Evolutionary conservation across 768 basidiomycete species (phyloP).

Genomic region (Xerocomus spinulosus): DNA sequence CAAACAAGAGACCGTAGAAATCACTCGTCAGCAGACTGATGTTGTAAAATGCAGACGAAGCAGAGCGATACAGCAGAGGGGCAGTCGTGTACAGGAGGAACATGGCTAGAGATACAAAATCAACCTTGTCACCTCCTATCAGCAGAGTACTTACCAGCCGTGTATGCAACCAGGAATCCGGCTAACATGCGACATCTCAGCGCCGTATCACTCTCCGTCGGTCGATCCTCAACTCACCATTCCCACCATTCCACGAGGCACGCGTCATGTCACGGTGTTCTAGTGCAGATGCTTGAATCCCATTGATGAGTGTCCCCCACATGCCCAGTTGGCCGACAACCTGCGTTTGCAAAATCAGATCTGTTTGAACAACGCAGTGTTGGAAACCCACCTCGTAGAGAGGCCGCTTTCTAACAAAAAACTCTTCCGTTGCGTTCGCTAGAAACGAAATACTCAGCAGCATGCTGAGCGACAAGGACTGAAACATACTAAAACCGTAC

Average conservation of each 20-base stretch:
- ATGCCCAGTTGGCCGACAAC: constrained; percentile 85
- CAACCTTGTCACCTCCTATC: background rate
- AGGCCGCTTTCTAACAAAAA: constrained; percentile 73
- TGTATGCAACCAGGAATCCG: constrained; percentile 52
- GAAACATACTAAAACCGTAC: constrained; percentile 74
- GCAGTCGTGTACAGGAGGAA: constrained; percentile 81
- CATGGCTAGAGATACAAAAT: constrained; percentile 51
- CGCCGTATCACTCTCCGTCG: constrained; percentile 2
- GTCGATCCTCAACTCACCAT: constrained; percentile 49
- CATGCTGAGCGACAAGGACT: background rate
- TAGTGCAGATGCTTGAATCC: constrained; percentile 68
- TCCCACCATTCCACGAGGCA: constrained; percentile 69
- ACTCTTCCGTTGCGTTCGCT: constrained; percentile 90
- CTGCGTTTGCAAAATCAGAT: constrained; percentile 23
- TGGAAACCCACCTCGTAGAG: constrained; percentile 60
- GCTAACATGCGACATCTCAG: constrained; percentile 30
- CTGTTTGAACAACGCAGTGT: background rate
- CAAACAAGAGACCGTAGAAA: constrained; percentile 84
- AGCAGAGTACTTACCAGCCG: constrained; percentile 28
- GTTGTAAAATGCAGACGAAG: constrained; percentile 84
- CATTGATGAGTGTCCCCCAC: constrained; percentile 78
- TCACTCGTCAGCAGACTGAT: constrained; percentile 82
- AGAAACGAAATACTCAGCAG: constrained; percentile 1
- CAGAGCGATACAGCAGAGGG: constrained; percentile 79
- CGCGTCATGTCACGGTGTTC: constrained; percentile 65